Percentiles rank a stretch among this genome's conserved stretches.
These are phyloP conservation scores for Fusarium guadeloupense DNA, from an alignment of 2,329 filamentous ascomycete species.

Conservation along the genomic window DNA sequence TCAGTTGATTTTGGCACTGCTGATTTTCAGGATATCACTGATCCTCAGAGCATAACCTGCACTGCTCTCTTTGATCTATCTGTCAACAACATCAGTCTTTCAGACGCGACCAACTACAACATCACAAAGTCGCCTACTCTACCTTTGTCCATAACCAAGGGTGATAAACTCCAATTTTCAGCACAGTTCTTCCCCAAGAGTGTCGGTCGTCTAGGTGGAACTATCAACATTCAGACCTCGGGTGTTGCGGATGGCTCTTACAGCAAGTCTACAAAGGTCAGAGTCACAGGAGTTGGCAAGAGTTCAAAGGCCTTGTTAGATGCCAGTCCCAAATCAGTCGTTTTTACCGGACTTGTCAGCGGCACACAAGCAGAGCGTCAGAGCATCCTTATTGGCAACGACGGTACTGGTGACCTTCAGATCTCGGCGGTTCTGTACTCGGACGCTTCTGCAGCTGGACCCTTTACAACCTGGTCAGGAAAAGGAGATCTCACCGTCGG, in stretches of 20 bases:
- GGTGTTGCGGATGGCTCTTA: conserved; percentile 56
- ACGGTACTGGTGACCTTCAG: conserved; percentile 57
- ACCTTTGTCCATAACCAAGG: conserved; percentile 46
- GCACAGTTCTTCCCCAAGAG: conserved; percentile 51
- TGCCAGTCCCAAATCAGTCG: conserved; percentile 58
- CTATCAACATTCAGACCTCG: conserved; percentile 58
- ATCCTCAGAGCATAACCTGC: conserved; percentile 54
- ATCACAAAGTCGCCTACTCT: conserved; percentile 49
- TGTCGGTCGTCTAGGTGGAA: conserved; percentile 59
- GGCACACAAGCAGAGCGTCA: conserved; percentile 53
- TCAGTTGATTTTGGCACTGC: conserved; percentile 58
- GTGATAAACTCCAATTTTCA: conserved; percentile 54
- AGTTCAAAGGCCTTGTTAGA: conserved; percentile 57
- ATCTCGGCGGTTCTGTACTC: conserved; percentile 58
- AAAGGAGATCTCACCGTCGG: conserved; percentile 53
- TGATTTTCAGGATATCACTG: conserved; percentile 50
- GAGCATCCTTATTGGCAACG: conserved; percentile 59
- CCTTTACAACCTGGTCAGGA: conserved; percentile 52
- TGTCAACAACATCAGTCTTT: conserved; percentile 51
- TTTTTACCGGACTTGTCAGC: conserved; percentile 60
- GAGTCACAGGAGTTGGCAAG: conserved; percentile 59
- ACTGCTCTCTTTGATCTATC: conserved; percentile 56
- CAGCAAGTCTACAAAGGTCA: conserved; percentile 56
- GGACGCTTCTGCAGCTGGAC: conserved; percentile 53
- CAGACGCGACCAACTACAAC: conserved; percentile 48